Evolutionary conservation across 768 basidiomycete genomes (phyloP).

Genomic region (Rhodotorula kratochvilovae): DNA sequence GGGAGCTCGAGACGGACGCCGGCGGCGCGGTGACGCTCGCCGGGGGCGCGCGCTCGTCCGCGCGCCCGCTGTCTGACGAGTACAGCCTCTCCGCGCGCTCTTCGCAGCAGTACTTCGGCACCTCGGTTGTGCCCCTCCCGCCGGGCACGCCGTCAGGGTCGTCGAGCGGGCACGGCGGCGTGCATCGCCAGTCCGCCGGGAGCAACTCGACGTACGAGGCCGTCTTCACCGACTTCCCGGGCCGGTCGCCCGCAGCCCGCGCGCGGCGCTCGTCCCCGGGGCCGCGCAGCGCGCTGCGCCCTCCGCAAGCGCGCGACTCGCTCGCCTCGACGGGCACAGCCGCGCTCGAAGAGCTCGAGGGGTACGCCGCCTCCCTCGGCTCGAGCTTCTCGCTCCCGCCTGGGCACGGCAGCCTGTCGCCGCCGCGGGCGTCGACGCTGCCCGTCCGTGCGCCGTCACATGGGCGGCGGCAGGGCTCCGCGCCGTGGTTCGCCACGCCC

Average conservation of each 20-base stretch:
- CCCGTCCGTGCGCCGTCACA: not conserved
- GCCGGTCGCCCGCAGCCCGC: no score
- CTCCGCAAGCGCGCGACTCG: not conserved
- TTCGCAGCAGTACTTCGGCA: conserved; percentile 4
- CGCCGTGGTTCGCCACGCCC: not conserved
- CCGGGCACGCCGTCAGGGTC: not conserved
- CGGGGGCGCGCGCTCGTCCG: not conserved
- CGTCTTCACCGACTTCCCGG: not conserved
- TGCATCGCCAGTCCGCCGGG: not conserved
- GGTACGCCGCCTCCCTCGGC: no score
- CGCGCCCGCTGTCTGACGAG: not conserved
- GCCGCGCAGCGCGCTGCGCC: not conserved
- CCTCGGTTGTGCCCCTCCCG: not conserved
- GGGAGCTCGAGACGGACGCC: no score
- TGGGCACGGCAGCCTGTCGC: no score
- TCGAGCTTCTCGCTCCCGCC: no score
- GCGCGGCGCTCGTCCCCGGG: no score
- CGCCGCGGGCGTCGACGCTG: not conserved
- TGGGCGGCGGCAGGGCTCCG: not conserved
- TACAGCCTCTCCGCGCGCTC: not conserved
- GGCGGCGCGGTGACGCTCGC: no score
- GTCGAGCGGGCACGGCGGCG: not conserved
- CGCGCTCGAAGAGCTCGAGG: no score
- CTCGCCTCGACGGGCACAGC: not conserved
- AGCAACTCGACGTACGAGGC: not conserved